Evolutionary conservation across 768 basidiomycete genomes (phyloP), one percentile per base, ranked within the genome.

Genomic region (Strobilomyces dryophilus): DNA sequence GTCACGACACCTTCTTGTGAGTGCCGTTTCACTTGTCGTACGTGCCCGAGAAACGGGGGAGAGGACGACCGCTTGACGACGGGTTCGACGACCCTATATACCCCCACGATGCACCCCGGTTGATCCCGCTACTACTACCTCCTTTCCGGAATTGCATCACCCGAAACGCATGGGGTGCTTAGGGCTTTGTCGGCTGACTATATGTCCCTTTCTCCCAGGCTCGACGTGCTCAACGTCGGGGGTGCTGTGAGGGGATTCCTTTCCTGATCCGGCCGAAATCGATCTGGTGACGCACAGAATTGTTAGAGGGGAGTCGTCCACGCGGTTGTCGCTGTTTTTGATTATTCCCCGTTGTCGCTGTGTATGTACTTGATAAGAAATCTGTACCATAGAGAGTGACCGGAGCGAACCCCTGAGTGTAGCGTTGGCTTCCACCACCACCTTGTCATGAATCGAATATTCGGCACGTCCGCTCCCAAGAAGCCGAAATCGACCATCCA

Each of bases 1-100:
- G 97, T 1, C 95, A 99, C 65, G 95, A 99, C 71, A 98, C 94
- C 20, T 98, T 98, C 74, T 74, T 98, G 84, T 88, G 63, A 79
- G 87, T 81, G 2, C 8, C 27, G 4, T 42, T 37, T 47, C 20
- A 15, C 8, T 47, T 35, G 47, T 55, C 34, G n/a, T 41, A 20
- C 44, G 15, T 18, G 45, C 29, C 26, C 31, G 36, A 40, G 42
- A 45, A 32, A 24, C 10, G 45, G 21, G 46, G 39, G 26, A 24
- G 37, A 31, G 45, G n/a, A 40, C 18, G 32, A 37, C 32, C 17
- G 20, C 12, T 6, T 11, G 36, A 40, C 36, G 27, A 6, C 26
- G 5, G 14, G 36, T 42, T 37, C 48, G 11, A 27, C 24, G 6
- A 14, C 45, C 20, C 15, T 62, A 53, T 65, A 65, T 62, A 56